Base-by-base conservation (phyloP, 2,329 filamentous ascomycete species). In the Davidsoniella eucalypti region DNA sequence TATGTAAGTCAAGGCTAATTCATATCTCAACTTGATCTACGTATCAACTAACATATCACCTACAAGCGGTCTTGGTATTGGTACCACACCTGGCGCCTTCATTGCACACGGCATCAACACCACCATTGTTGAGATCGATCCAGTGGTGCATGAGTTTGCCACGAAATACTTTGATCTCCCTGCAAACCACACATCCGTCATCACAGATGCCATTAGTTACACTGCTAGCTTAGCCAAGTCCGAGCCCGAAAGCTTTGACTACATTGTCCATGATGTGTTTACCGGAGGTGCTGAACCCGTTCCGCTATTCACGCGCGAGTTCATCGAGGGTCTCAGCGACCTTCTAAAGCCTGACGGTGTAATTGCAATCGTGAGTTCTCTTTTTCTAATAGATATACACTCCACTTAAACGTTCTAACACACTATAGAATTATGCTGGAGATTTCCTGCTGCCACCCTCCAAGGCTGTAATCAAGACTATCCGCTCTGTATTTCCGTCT, bases 221-320 rank as follows among this genome's bases (percentile, higher is more conserved):
- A 73, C 78, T 16, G 64, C 69, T 43, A 59, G 65, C 48, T 60
- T 72, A 44, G 67, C 68, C 50, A 59, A 65, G 47, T 57, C 65
- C 25, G 58, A 67, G 51, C 62, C 65, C 6, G 63, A 69, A 44
- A 69, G 69, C 25, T 98, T 83, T 63, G 82, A 95, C 66, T 96
- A 94, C 67, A 92, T 98, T 60, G 74, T 98, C 49, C 92, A 98
- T 63, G 92, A 98, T 58, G 92, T 98, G 21, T 98, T 98, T 63
- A 98, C 92, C 0, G 92, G 92, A 21, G 92, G 92, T 48, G 88
- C 87, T 0, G 92, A 96, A 63, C 92, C 92, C 0, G 78, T 88
- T 2, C 71, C 80, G 6, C 76, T 98, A 6, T 98, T 98, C 65
- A 96, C 88, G 0, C 64, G 80, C 4, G 82, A 92, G 57, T 96